Base-by-base conservation (phyloP, 805 yeast species). In the Candida ponderosae region DNA sequence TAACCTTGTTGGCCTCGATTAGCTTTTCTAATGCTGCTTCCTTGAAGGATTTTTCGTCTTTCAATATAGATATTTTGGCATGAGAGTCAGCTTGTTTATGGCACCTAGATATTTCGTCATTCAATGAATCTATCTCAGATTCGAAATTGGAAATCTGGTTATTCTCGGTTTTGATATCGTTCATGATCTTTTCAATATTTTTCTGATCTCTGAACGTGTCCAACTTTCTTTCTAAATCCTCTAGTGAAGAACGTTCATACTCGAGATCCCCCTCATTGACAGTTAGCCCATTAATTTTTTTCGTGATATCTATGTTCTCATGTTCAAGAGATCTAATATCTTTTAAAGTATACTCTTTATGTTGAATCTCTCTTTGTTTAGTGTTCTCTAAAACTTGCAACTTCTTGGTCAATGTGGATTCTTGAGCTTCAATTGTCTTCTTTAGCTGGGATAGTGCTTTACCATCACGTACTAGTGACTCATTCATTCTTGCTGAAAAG, bases 61-160 rank as follows among this genome's bases (percentile, higher is more conserved):
- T 50, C 24, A 72, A 44, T 15, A 78, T 48, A 0, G 68, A 62
- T 4, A 76, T 48, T 43, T 72, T 76, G 1, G 86, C 81, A 42
- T 72, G 63, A 3, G 68, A 47, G 34, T 79, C 88, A 1, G 82
- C 64, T 48, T 75, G 81, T 46, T 70, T 68, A 46, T 74, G 79
- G 4, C 73, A 67, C 14, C 62, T 57, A 5, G 72, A 51, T 13
- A 84, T 62, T 17, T 74, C 68, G 15, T 65, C 65, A 39, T 72
- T 70, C 14, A 78, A 48, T 0, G 64, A 65, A 9, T 85, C 93
- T 10, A 78, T 50, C 18, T 68, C 66, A 16, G 51, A 46, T 43
- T 74, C 79, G 4, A 65, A 18, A 3, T 50, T 31, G 2, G 55
- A 34, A 8, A 76, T 56, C 26, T 59, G 49, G 10, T 51, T 46